Conservation (phyloP, 164 flowering plant species). For the Stephania yunnanensis region DNA sequence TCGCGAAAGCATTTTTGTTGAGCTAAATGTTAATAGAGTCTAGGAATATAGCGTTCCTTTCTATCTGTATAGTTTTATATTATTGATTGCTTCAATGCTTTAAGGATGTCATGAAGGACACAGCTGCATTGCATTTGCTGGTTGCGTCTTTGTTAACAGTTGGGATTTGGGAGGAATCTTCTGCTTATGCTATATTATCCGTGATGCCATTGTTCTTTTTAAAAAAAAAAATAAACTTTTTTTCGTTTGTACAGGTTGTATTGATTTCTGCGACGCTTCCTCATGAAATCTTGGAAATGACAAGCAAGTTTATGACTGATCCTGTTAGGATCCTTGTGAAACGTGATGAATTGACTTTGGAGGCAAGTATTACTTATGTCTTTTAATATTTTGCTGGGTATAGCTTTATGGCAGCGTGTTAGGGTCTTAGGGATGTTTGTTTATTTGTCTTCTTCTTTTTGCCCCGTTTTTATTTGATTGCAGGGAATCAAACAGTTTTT, state of each 20-base stretch:
- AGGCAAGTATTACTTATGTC: conserved; percentile 35
- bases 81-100: background rate
- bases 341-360: conserved; percentile 98
- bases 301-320: conserved; percentile 96
- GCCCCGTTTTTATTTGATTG: conserved; percentile 5
- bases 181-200: background rate
- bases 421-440: background rate
- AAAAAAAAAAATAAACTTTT: no score
- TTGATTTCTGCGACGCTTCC: conserved; percentile 97
- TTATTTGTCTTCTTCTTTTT: background rate
- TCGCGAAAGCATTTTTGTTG: no score
- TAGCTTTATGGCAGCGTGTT: background rate
- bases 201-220: background rate
- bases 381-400: background rate
- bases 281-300: conserved; percentile 93
- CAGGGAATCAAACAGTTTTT: conserved; percentile 99
- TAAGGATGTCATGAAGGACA: background rate
- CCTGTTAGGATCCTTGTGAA: conserved; percentile 95
- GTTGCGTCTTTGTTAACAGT: background rate
- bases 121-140: background rate
- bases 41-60: background rate
- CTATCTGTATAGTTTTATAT: background rate
- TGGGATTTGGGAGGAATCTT: background rate
- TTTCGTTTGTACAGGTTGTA: conserved; percentile 48
- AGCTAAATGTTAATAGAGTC: no score